These are phyloP conservation scores for Fusarium sp. DNA, from an alignment of 2,329 filamentous ascomycete species.

Conservation along the genomic window DNA sequence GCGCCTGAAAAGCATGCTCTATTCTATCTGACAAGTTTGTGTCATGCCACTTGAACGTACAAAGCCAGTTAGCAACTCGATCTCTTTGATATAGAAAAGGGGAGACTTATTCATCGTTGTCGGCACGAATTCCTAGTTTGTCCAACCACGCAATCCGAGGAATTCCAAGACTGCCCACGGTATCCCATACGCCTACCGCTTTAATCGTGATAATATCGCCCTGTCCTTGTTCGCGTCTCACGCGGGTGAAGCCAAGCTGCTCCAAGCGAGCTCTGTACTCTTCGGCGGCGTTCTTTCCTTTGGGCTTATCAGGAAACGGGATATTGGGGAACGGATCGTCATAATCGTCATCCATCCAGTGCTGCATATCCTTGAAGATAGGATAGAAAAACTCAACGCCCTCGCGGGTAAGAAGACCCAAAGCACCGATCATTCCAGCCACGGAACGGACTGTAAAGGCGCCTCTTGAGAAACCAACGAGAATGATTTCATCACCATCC, in stretches of 20 bases:
- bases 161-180: conserved; percentile 60
- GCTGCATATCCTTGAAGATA: conserved; percentile 69
- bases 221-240: conserved; percentile 55
- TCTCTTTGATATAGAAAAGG: not conserved
- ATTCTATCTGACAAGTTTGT: conserved; percentile 66
- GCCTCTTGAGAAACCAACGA: conserved; percentile 70
- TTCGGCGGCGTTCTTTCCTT: conserved; percentile 57
- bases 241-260: conserved; percentile 59
- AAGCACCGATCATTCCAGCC: conserved; percentile 64
- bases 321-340: conserved; percentile 61
- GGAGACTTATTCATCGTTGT: conserved; percentile 62
- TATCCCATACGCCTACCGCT: conserved; percentile 63
- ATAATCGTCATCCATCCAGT: conserved; percentile 62
- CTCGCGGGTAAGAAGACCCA: conserved; percentile 66
- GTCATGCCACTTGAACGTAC: conserved; percentile 66
- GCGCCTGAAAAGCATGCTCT: conserved; percentile 70
- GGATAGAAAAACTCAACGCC: conserved; percentile 68
- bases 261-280: conserved; percentile 61
- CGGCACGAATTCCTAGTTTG: conserved; percentile 60
- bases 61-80: conserved; percentile 49
- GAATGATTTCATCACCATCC: conserved; percentile 68
- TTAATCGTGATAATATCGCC: conserved; percentile 61
- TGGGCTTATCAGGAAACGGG: conserved; percentile 65
- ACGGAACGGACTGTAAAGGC: conserved; percentile 71
- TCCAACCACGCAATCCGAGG: conserved; percentile 61